These are phyloP conservation scores for Pseudevernia furfuracea DNA, from an alignment of 495 filamentous ascomycete genomes.

Conservation along the genomic window DNA sequence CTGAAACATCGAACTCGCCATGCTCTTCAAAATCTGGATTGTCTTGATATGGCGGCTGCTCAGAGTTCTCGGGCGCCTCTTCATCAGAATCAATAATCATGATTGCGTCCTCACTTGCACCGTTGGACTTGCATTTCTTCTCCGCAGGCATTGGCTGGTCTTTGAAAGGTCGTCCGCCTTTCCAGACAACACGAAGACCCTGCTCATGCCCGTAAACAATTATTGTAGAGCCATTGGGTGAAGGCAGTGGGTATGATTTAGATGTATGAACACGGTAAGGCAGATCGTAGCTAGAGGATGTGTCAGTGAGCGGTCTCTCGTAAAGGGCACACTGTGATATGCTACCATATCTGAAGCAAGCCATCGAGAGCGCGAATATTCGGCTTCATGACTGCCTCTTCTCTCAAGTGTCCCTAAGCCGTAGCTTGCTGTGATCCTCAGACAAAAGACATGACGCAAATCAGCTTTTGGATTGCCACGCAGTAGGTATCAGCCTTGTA, in stretches of 20 bases:
- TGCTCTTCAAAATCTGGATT: slow-evolving; percentile 50
- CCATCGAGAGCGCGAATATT: slow-evolving; percentile 28
- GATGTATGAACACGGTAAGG: slow-evolving; percentile 64
- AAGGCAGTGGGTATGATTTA: slow-evolving; percentile 64
- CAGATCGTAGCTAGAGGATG: slow-evolving; percentile 57
- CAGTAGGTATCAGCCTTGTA: neutral
- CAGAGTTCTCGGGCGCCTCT: slow-evolving; percentile 42
- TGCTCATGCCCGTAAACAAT: slow-evolving; percentile 75
- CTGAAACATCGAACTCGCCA: slow-evolving; percentile 48
- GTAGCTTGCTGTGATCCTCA: neutral
- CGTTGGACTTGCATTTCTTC: slow-evolving; percentile 32
- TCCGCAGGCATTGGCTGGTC: slow-evolving; percentile 28
- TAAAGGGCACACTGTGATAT: neutral
- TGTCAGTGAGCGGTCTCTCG: slow-evolving; percentile 16
- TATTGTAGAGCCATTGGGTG: slow-evolving; percentile 78
- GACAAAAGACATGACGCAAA: neutral
- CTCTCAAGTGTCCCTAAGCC: neutral
- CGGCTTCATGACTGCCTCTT: slow-evolving; percentile 4
- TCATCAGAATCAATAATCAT: slow-evolving; percentile 81
- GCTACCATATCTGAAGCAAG: slow-evolving; percentile 49
- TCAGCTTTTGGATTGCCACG: neutral
- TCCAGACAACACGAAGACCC: slow-evolving; percentile 72
- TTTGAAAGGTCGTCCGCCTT: slow-evolving; percentile 64
- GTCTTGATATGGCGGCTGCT: slow-evolving; percentile 44
- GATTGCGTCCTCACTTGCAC: slow-evolving; percentile 47